Percentiles rank a stretch among this genome's conserved stretches.
Conservation (phyloP, 805 yeast genomes). For the Clavispora santaluciae region DNA sequence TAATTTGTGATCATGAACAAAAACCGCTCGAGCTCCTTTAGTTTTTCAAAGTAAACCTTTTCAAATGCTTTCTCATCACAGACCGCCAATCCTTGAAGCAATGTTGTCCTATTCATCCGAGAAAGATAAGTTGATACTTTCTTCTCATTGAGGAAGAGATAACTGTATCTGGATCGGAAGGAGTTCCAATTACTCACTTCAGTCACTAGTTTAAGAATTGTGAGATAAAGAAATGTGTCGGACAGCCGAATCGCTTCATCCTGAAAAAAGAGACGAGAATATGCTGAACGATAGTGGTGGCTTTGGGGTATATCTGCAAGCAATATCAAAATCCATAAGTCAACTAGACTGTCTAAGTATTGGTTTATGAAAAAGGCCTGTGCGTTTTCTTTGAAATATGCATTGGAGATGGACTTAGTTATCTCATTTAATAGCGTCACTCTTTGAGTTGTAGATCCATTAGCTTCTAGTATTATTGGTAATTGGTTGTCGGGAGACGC, state of each 20-base stretch:
- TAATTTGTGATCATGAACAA: slow-evolving; percentile 9
- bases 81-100: not conserved
- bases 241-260: slow-evolving; percentile 2
- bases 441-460: slow-evolving; percentile 1
- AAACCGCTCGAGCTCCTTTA: slow-evolving; percentile 8
- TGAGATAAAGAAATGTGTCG: not conserved
- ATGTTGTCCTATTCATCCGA: not conserved
- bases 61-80: slow-evolving; percentile 4
- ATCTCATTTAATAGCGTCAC: not conserved
- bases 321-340: slow-evolving; percentile 13
- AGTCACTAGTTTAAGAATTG: slow-evolving; percentile 1
- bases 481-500: slow-evolving; percentile 47
- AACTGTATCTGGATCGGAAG: slow-evolving; percentile 8
- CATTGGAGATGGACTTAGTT: not conserved
- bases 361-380: slow-evolving; percentile 6
- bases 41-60: slow-evolving; percentile 7
- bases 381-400: slow-evolving; percentile 1
- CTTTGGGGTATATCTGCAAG: slow-evolving; percentile 7
- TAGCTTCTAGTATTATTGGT: slow-evolving; percentile 54
- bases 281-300: not conserved
- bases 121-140: not conserved
- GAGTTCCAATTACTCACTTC: slow-evolving; percentile 11
- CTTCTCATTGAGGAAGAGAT: slow-evolving; percentile 3
- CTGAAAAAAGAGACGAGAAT: slow-evolving; percentile 4
- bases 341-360: slow-evolving; percentile 10